Evolutionary conservation across 805 yeast species (phyloP).

Genomic region (Metschnikowia reukaufii): DNA sequence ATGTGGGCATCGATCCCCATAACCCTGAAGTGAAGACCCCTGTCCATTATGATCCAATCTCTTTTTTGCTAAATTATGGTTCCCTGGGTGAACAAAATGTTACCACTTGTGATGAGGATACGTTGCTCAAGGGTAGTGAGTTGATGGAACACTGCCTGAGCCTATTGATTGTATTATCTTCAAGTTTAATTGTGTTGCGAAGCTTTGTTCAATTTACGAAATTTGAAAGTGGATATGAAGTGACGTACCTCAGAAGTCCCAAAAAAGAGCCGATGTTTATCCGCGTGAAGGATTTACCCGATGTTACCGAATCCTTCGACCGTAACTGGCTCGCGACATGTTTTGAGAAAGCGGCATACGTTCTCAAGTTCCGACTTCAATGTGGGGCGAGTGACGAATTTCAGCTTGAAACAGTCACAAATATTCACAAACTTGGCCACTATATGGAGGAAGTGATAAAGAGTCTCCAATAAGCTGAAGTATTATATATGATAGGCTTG

Average conservation of each 20-base stretch:
- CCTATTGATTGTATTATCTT: conserved; percentile 18
- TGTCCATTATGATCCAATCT: conserved; percentile 6
- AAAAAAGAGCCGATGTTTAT: not conserved
- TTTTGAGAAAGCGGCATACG: conserved; percentile 8
- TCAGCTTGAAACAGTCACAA: conserved; percentile 18
- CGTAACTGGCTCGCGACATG: conserved; percentile 6
- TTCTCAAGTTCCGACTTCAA: conserved; percentile 9
- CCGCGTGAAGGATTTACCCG: not conserved
- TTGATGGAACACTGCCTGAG: conserved; percentile 19
- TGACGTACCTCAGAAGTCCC: not conserved
- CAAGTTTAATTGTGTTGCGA: conserved; percentile 23
- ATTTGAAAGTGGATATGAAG: conserved; percentile 7
- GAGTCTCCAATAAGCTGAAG: conserved; percentile 6
- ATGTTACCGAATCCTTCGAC: conserved; percentile 1
- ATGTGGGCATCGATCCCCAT: conserved; percentile 6
- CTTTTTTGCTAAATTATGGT: not conserved
- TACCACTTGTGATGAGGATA: conserved; percentile 6
- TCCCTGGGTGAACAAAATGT: not conserved
- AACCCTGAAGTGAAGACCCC: not conserved
- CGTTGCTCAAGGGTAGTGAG: conserved; percentile 24
- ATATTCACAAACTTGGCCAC: conserved; percentile 22
- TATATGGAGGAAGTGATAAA: conserved; percentile 20
- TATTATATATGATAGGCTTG: too few species aligned
- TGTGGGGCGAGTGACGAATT: conserved; percentile 8
- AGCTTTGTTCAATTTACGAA: conserved; percentile 12